phyloP scores from a whole-genome alignment of 2,329 filamentous ascomycete genomes.

The Pseudohalonectria lignicola region DNA sequence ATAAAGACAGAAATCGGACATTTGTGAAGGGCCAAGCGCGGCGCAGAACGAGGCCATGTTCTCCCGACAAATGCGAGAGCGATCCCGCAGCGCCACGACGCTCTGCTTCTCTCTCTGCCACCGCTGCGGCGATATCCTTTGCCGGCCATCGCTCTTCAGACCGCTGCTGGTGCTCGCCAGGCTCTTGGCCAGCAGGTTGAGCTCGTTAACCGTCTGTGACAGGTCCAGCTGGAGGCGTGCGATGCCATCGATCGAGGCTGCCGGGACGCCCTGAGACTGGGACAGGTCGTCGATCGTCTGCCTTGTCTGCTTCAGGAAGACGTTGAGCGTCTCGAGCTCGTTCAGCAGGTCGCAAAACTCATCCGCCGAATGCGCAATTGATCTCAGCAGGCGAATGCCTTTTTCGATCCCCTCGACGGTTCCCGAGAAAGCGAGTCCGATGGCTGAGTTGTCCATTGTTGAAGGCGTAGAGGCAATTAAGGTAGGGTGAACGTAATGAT shows the following conservation, averaged over 20 bases:
- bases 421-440: not conserved
- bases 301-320: not conserved
- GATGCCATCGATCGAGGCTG: not conserved
- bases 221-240: not conserved
- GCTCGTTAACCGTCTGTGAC: not conserved
- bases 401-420: not conserved
- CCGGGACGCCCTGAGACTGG: not conserved
- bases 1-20: too few species aligned
- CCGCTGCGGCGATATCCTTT: not conserved
- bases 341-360: constrained; percentile 1
- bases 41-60: not conserved
- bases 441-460: not conserved
- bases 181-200: not conserved
- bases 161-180: not conserved
- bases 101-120: not conserved
- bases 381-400: not conserved
- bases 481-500: too few species aligned
- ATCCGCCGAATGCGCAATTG: not conserved
- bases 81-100: not conserved
- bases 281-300: not conserved
- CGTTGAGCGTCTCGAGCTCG: not conserved
- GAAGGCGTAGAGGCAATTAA: too few species aligned
- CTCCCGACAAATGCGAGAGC: not conserved
- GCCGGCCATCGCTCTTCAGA: not conserved
- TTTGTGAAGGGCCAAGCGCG: not conserved